Percentiles rank a stretch among this genome's conserved stretches.
Evolutionary conservation across 108 stramenopile species (phyloP).

Genomic region (Cyclotella atomus): DNA sequence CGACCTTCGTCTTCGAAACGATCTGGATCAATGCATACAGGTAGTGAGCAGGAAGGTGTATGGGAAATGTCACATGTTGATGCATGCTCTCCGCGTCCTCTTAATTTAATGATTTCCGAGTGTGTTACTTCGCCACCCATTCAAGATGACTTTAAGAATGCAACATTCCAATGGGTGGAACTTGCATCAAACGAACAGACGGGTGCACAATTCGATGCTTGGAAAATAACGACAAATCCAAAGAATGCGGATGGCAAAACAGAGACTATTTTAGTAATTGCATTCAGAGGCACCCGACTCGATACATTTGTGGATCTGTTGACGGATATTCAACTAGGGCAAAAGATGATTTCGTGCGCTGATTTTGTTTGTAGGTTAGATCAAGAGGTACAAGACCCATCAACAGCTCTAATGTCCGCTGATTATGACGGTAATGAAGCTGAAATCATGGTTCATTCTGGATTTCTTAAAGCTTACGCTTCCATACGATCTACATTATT

Average conservation of each 20-base stretch:
- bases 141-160: not conserved
- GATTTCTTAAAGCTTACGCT: conserved; percentile 23
- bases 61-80: conserved; percentile 23
- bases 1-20: not conserved
- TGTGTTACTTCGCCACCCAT: not conserved
- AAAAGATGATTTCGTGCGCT: conserved; percentile 12
- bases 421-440: not conserved
- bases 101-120: conserved; percentile 11
- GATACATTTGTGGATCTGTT: conserved; percentile 8
- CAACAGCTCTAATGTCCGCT: no score
- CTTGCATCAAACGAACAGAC: conserved; percentile 13
- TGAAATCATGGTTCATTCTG: conserved; percentile 19
- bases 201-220: conserved; percentile 19
- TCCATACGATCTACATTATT: conserved; percentile 18
- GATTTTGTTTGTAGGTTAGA: conserved; percentile 11
- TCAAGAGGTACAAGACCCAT: not conserved
- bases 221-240: conserved; percentile 9
- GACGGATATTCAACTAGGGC: conserved; percentile 19
- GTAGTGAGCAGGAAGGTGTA: not conserved
- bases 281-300: conserved; percentile 19
- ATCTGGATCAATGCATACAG: not conserved
- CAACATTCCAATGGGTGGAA: conserved; percentile 17
- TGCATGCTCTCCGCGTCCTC: conserved; percentile 9
- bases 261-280: conserved; percentile 13
- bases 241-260: not conserved